A percentile compares a stretch with the other conserved stretches of the same genome.
These are phyloP conservation scores for Aspergillus piperis DNA, from an alignment of 2,329 filamentous ascomycete genomes.

Conservation along the genomic window DNA sequence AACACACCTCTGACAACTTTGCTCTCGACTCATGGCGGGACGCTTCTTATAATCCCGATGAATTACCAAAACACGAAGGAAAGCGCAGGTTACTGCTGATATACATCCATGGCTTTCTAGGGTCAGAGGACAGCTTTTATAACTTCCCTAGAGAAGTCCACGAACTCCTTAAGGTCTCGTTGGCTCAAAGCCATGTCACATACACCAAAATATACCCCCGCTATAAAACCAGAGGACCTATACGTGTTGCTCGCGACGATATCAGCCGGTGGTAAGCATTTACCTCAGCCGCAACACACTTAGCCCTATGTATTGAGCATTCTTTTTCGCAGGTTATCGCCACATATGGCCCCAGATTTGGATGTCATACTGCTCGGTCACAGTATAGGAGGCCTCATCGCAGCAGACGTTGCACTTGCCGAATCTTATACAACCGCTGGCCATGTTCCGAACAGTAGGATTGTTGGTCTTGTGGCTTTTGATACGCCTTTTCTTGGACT, in stretches of 20 bases:
- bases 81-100: conserved; percentile 67
- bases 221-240: conserved; percentile 48
- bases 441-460: conserved; percentile 44
- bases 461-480: conserved; percentile 78
- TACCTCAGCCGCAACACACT: neutral
- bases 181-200: conserved; percentile 73
- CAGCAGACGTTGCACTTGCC: conserved; percentile 71
- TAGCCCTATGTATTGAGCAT: too few relatives aligned
- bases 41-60: too few relatives aligned
- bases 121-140: conserved; percentile 81
- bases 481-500: conserved; percentile 87
- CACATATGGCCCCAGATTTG: conserved; percentile 71
- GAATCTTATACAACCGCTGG: conserved; percentile 35
- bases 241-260: conserved; percentile 71
- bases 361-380: conserved; percentile 84
- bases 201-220: conserved; percentile 69
- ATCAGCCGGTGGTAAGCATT: conserved; percentile 71
- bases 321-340: conserved; percentile 59
- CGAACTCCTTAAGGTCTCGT: conserved; percentile 64
- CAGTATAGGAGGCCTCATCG: conserved; percentile 84
- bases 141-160: conserved; percentile 89
- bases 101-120: conserved; percentile 90
- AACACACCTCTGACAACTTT: too few relatives aligned
- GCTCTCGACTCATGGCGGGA: too few relatives aligned
- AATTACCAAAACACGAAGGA: neutral